These are phyloP conservation scores for Rachicladosporium sp. DNA, from an alignment of 2,329 filamentous ascomycete genomes.

Conservation along the genomic window DNA sequence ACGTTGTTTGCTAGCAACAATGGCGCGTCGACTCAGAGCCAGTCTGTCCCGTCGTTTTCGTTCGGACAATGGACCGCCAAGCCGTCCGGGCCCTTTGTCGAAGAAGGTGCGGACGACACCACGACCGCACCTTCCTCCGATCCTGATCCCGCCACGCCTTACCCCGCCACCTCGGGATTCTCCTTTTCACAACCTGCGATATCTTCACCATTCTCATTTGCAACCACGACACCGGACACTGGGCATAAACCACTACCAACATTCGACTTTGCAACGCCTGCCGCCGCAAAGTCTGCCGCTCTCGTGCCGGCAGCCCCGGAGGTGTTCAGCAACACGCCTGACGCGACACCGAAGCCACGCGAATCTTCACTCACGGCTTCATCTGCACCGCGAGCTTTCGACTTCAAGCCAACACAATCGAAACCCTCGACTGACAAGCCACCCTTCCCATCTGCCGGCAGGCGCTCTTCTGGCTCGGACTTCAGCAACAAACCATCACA, in stretches of 20 bases:
- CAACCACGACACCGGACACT: neutral
- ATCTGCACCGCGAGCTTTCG: too few species aligned
- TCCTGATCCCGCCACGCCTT: neutral
- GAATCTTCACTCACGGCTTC: too few species aligned
- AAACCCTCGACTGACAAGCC: conserved; percentile 1
- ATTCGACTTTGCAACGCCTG: too few species aligned
- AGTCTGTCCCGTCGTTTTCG: neutral
- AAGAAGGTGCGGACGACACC: conserved; percentile 3
- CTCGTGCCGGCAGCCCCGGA: too few species aligned
- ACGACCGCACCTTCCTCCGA: neutral
- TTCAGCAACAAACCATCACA: conserved; percentile 3
- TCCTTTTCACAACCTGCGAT: conserved; percentile 3
- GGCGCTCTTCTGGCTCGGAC: conserved; percentile 1
- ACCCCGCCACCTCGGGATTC: neutral
- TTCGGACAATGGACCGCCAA: conserved; percentile 1
- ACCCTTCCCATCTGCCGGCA: conserved; percentile 6
- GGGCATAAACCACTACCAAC: neutral
- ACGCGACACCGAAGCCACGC: too few species aligned
- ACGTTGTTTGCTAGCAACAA: conserved; percentile 1
- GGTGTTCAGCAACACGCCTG: too few species aligned
- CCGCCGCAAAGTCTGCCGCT: too few species aligned
- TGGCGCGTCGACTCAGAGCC: neutral
- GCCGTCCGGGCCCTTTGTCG: conserved; percentile 1
- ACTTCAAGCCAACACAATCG: too few species aligned
- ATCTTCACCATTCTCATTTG: conserved; percentile 3